Conservation (phyloP, 179 eudicot genomes). For the Drosera spatulata region DNA sequence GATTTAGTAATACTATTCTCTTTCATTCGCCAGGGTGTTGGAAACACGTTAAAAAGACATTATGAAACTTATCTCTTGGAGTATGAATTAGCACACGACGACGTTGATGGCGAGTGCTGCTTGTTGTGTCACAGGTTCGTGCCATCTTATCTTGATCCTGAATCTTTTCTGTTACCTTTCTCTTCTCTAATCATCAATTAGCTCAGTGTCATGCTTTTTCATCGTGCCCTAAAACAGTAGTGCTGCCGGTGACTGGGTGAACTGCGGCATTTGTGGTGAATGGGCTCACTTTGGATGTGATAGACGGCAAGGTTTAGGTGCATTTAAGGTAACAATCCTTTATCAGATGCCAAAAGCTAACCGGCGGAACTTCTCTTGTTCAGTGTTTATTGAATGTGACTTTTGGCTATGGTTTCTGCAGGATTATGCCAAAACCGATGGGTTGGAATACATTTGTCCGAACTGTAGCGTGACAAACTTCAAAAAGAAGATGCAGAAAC, state of each 20-base stretch:
- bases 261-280: conserved; percentile 93
- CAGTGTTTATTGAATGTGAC: background rate
- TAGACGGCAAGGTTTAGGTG: conserved; percentile 94
- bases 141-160: background rate
- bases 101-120: conserved; percentile 98
- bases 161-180: background rate
- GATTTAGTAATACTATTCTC: background rate
- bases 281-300: conserved; percentile 99
- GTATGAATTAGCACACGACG: conserved; percentile 97
- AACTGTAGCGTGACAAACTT: conserved; percentile 86
- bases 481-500: conserved; percentile 71
- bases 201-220: background rate
- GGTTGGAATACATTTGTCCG: conserved; percentile 94
- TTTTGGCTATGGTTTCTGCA: conserved; percentile 13
- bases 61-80: conserved; percentile 92
- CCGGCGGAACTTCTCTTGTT: background rate
- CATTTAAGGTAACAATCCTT: conserved; percentile 59
- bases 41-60: conserved; percentile 92
- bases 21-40: conserved; percentile 64
- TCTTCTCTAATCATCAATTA: background rate
- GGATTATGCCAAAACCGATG: conserved; percentile 99
- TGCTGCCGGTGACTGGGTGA: conserved; percentile 99
- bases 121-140: conserved; percentile 83
- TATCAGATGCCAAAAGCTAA: too few species aligned
- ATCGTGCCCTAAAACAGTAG: conserved; percentile 46